A percentile compares a stretch with the other conserved stretches of the same genome.
Evolutionary conservation across 2,329 filamentous ascomycete species (phyloP).

Genomic region (Paraphaeosphaeria sporulosa): DNA sequence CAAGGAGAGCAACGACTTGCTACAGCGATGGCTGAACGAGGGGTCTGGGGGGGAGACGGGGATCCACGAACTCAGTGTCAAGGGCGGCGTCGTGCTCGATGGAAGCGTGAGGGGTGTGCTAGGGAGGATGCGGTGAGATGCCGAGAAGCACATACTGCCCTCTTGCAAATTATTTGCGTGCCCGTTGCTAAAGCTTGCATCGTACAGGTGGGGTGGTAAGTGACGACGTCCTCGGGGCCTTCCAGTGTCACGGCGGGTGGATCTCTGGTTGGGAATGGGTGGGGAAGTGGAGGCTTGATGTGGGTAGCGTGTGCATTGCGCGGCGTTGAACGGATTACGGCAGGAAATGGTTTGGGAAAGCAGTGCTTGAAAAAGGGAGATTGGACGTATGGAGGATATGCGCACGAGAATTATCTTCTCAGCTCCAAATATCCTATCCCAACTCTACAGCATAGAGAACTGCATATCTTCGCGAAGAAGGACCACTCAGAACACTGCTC

Average conservation of each 20-base stretch:
- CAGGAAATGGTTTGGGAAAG: constrained; percentile 4
- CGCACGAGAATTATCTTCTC: background rate
- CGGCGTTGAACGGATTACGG: constrained; percentile 13
- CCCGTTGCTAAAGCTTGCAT: background rate
- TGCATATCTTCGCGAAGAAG: background rate
- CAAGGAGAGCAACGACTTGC: constrained; percentile 88
- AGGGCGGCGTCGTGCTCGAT: constrained; percentile 63
- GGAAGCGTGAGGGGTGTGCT: constrained; percentile 60
- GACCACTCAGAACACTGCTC: too few species aligned
- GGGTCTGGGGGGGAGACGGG: constrained; percentile 61
- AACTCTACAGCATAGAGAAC: background rate
- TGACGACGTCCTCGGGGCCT: background rate
- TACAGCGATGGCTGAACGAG: constrained; percentile 75
- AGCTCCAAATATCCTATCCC: background rate
- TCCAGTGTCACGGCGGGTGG: background rate
- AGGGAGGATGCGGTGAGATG: constrained; percentile 29
- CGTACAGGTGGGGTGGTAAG: background rate
- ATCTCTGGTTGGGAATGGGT: background rate
- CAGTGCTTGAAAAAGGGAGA: too few species aligned
- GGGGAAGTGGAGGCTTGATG: background rate
- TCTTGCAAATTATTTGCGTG: background rate
- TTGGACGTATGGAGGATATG: background rate
- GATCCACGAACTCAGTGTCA: constrained; percentile 63
- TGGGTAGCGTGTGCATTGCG: background rate
- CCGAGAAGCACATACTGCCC: background rate